Base-by-base conservation (phyloP, 306 rosid genomes). In the Lathyrus sativus region DNA sequence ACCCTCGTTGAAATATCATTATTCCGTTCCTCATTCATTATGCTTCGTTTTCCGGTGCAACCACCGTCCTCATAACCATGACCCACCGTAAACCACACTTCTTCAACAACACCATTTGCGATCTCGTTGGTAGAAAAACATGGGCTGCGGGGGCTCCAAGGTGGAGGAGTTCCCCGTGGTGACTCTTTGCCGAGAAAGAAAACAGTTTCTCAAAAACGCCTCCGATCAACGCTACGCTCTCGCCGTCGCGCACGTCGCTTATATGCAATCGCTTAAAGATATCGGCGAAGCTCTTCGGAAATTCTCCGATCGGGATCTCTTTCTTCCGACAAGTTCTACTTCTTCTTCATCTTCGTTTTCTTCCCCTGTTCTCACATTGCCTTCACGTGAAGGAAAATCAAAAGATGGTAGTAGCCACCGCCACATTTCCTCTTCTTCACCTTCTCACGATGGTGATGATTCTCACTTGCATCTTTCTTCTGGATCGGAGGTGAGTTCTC, bases 91-190 rank as follows among this genome's bases (percentile, higher is more conserved):
- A 33, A 73, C 31, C 54, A 33, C 69, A 44, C 13, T 39, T 15
- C 5, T 72, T 24, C 29, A n/a, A 2, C 41, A 53, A 4, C 59
- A 9, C 0, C 33, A 2, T 54, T 54, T 1, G n/a, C 4, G 31
- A 51, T 18, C 12, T 5, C 11, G n/a, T 3, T 51, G 3, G 39
- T 63, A 49, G 37, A 57, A 65, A 68, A 62, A 33, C 55, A 93
- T 93, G 99, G 99, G 99, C 89, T 95, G 99, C 78, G 88, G 88
- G 53, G 79, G 71, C 70, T 95, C 99, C 76, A 90, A 95, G 78
- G 82, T 79, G 18, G 96, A 95, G 44, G 92, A 95, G 78, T 84
- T 80, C 77, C 97, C 92, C 29, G 76, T 91, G 74, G 96, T 95
- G 22, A 87, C 60, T 10, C 96, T 85, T 2, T 95, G 99, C 69